These are phyloP conservation scores for Cicer arietinum DNA, from an alignment of 306 rosid genomes.

Conservation along the genomic window DNA sequence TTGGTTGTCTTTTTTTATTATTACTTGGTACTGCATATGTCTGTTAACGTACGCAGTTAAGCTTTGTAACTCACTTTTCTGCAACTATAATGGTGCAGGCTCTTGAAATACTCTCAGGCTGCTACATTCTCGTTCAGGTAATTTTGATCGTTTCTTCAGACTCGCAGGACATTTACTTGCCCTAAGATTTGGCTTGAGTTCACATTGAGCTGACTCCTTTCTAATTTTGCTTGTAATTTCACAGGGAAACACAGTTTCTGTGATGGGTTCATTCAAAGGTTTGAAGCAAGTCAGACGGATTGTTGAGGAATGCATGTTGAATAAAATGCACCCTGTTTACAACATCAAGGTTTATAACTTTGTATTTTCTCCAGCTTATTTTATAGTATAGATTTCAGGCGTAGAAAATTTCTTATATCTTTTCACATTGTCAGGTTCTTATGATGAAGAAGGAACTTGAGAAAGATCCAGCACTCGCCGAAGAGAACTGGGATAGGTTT, in stretches of 20 bases:
- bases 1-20: conserved; percentile 1
- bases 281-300: conserved; percentile 83
- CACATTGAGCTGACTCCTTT: conserved; percentile 48
- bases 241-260: conserved; percentile 88
- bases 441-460: conserved; percentile 95
- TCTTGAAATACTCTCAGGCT: conserved; percentile 61
- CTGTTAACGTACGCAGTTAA: neutral
- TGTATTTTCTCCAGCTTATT: conserved; percentile 15
- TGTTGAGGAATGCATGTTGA: conserved; percentile 87
- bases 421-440: conserved; percentile 60
- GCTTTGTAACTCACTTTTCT: conserved; percentile 37
- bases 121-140: conserved; percentile 94
- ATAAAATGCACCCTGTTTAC: conserved; percentile 91
- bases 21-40: neutral
- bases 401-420: conserved; percentile 23
- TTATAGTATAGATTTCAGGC: neutral
- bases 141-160: conserved; percentile 33
- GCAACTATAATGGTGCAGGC: conserved; percentile 45
- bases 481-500: conserved; percentile 96
- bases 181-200: neutral
- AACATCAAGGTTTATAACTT: conserved; percentile 74
- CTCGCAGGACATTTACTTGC: conserved; percentile 6
- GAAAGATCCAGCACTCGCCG: conserved; percentile 84
- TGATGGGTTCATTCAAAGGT: conserved; percentile 92
- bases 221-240: conserved; percentile 29